Evolutionary conservation across 2,329 filamentous ascomycete genomes (phyloP), one percentile per base, ranked within the genome.

Genomic region (Verticillium nonalfalfae): DNA sequence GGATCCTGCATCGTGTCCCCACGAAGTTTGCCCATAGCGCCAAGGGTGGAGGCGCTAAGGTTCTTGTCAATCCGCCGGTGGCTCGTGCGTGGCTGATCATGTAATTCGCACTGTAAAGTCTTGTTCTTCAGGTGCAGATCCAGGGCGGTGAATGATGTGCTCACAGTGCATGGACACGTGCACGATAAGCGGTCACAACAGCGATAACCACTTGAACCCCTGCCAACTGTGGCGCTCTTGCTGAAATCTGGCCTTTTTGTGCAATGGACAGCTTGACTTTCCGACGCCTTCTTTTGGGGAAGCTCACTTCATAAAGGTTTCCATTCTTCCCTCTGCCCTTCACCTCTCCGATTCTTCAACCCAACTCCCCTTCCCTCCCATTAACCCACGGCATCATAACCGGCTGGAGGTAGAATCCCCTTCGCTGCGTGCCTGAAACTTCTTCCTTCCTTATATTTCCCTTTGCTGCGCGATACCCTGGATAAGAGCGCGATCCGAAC

Each of bases 181-280:
- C 7, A 10, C 45, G 45, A 21, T 26, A 52, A 21, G 45, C n/a
- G 18, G 21, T n/a, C 45, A 21, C 18, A 18, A 52, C 26, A 18
- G n/a, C 45, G 45, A 52, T 52, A 52, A 13, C 21, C 45, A 9
- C n/a, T 26, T 21, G 45, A 52, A 52, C 45, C 45, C 45, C 45
- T 52, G 45, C n/a, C n/a, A n/a, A 52, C 10, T 72, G 71, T 71
- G 70, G 69, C 69, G 64, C 61, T 18, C 18, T 52, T 71, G 67
- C 71, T 78, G 77, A 77, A 79, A 80, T 79, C 76, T 80, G 78
- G 78, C 78, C 78, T 80, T 77, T 78, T 76, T 71, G 72, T 72
- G 68, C 71, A 68, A 71, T 75, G 76, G 76, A 79, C 77, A 79
- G 76, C 72, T 79, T 69, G 68, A 75, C 71, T 68, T 72, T 75